Conservation (phyloP, 164 flowering plant genomes). For the Taxillus chinensis region DNA sequence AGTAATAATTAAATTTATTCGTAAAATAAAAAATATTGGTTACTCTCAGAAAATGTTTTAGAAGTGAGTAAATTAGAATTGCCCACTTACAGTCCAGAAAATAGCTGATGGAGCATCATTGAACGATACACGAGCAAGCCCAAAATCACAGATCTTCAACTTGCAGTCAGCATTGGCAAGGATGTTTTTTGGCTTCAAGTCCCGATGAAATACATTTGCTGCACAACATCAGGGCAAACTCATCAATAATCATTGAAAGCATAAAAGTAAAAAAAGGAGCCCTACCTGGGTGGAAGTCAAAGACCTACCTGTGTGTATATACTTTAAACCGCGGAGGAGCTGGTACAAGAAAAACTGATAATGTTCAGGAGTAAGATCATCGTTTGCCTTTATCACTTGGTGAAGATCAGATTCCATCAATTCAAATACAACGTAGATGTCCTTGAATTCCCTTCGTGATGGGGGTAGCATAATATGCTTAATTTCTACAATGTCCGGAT, state of each 20-base stretch:
- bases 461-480: constrained; percentile 86
- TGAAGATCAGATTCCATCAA: constrained; percentile 88
- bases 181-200: constrained; percentile 78
- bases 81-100: constrained; percentile 73
- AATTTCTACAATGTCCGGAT: constrained; percentile 79
- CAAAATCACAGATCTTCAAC: constrained; percentile 87
- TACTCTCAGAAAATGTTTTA: neutral
- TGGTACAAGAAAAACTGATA: constrained; percentile 75
- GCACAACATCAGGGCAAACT: constrained; percentile 13
- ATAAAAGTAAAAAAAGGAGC: neutral
- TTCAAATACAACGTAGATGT: constrained; percentile 77
- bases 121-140: constrained; percentile 84
- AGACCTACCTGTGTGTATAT: constrained; percentile 55
- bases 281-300: neutral
- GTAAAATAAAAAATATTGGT: no score
- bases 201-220: constrained; percentile 88
- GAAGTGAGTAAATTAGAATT: neutral
- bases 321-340: constrained; percentile 70
- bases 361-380: constrained; percentile 75
- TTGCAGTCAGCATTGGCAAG: constrained; percentile 91
- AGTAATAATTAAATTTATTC: no score
- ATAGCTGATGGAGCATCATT: constrained; percentile 85
- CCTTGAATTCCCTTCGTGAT: constrained; percentile 67
- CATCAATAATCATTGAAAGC: neutral
- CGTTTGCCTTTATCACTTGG: constrained; percentile 79